Evolutionary conservation across 371 early-diverging fungal species (phyloP).

Genomic region (Syncephalastrum sp.): DNA sequence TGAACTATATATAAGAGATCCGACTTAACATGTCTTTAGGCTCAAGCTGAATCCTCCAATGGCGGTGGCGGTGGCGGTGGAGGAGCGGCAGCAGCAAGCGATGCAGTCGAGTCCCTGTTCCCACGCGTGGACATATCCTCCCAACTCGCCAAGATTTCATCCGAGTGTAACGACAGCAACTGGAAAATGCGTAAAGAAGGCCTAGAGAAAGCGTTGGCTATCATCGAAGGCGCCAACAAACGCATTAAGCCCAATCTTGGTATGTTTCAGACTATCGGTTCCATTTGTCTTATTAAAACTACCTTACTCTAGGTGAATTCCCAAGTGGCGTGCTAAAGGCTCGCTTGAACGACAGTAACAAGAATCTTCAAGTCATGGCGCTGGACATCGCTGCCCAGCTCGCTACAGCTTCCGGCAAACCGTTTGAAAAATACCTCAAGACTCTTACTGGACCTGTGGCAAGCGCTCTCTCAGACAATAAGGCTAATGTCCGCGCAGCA

Average conservation of each 20-base stretch:
- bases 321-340: conserved; percentile 71
- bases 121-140: conserved; percentile 82
- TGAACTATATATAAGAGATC: neutral
- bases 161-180: conserved; percentile 76
- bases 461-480: conserved; percentile 81
- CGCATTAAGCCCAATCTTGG: conserved; percentile 81
- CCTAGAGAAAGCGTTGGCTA: conserved; percentile 74
- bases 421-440: conserved; percentile 74
- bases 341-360: conserved; percentile 87
- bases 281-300: neutral
- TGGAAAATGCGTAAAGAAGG: conserved; percentile 97
- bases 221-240: conserved; percentile 77
- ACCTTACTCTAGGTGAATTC: conserved; percentile 60
- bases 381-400: conserved; percentile 39
- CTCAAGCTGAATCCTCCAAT: conserved; percentile 6
- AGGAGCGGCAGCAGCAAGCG: conserved; percentile 31
- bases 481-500: conserved; percentile 80
- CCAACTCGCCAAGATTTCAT: conserved; percentile 37
- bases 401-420: conserved; percentile 82
- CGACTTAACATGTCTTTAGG: neutral
- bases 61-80: conserved; percentile 20
- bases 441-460: conserved; percentile 63
- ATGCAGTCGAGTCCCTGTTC: conserved; percentile 80
- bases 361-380: conserved; percentile 52
- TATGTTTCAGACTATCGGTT: conserved; percentile 5